These are phyloP conservation scores for Termitomyces sp. DNA, from an alignment of 768 basidiomycete species.

Conservation along the genomic window DNA sequence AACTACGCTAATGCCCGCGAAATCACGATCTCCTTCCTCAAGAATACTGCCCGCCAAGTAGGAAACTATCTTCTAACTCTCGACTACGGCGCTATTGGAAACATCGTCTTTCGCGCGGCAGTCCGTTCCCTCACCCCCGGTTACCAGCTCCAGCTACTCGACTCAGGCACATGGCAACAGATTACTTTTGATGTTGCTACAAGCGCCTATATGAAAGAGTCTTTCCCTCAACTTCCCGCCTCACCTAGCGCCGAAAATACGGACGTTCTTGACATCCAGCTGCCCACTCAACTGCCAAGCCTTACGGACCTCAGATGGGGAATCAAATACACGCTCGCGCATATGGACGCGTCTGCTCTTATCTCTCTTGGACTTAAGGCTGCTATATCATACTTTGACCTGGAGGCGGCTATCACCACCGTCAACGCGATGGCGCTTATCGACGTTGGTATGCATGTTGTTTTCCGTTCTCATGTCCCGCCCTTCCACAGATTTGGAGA, in stretches of 20 bases:
- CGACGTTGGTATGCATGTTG: background rate
- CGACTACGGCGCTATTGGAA: conserved; percentile 4
- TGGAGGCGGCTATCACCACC: background rate
- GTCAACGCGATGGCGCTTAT: background rate
- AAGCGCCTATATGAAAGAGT: background rate
- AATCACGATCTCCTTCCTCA: background rate
- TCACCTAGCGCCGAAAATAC: background rate
- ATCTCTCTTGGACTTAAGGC: conserved; percentile 2
- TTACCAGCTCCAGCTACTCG: background rate
- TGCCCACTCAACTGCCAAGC: conserved; percentile 3
- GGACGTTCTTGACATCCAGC: background rate
- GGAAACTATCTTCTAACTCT: background rate
- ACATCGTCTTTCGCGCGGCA: conserved; percentile 9
- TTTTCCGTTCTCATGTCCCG: background rate
- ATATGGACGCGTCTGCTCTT: conserved; percentile 8
- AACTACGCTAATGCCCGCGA: conserved; percentile 4
- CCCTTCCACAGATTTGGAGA: conserved; percentile 10
- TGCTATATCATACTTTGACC: background rate
- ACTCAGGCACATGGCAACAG: background rate
- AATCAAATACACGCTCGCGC: conserved; percentile 2
- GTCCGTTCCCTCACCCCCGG: conserved; percentile 13
- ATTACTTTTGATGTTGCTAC: conserved; percentile 1
- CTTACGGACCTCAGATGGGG: conserved; percentile 1
- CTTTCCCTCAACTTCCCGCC: conserved; percentile 1
- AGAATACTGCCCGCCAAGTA: background rate